Evolutionary conservation across 2,329 filamentous ascomycete species (phyloP).

Genomic region (Colletotrichum coccodes): DNA sequence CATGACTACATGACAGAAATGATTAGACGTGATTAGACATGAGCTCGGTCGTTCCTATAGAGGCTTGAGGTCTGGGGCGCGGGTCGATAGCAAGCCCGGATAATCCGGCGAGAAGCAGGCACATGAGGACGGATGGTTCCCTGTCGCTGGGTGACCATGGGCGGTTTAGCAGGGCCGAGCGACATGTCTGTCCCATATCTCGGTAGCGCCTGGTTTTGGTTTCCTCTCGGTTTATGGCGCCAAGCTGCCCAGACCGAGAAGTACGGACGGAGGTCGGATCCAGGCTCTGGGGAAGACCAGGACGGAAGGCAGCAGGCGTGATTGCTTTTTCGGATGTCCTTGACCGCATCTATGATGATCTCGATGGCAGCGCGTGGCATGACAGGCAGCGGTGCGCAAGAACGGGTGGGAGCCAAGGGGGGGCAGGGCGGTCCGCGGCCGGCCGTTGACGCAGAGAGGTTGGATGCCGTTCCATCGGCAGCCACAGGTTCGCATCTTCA

Average conservation of each 20-base stretch:
- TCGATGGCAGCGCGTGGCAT: not conserved
- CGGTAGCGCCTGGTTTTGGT: not conserved
- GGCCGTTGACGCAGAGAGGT: constrained; percentile 3
- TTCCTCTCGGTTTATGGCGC: not conserved
- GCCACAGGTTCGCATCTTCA: not conserved
- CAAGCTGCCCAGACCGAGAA: constrained; percentile 5
- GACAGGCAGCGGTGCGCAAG: not conserved
- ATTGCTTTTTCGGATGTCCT: not conserved
- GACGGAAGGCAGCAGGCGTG: not conserved
- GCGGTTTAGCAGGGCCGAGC: not conserved
- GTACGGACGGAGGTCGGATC: not conserved
- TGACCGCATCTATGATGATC: not conserved
- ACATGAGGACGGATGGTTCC: not conserved
- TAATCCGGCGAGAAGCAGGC: not conserved
- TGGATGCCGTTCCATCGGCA: not conserved
- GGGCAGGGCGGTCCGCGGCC: not conserved
- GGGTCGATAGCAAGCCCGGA: not conserved
- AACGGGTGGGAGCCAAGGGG: not conserved
- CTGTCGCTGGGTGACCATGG: not conserved
- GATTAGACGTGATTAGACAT: constrained; percentile 3
- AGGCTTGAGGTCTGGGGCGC: constrained; percentile 2
- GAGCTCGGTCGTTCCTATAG: constrained; percentile 8
- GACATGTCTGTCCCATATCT: not conserved
- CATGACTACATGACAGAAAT: not conserved
- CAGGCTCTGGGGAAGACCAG: not conserved